Percentiles rank a stretch among this genome's conserved stretches.
phyloP scores from a whole-genome alignment of 192 early-diverging fungal species.

The Backusella westeae region DNA sequence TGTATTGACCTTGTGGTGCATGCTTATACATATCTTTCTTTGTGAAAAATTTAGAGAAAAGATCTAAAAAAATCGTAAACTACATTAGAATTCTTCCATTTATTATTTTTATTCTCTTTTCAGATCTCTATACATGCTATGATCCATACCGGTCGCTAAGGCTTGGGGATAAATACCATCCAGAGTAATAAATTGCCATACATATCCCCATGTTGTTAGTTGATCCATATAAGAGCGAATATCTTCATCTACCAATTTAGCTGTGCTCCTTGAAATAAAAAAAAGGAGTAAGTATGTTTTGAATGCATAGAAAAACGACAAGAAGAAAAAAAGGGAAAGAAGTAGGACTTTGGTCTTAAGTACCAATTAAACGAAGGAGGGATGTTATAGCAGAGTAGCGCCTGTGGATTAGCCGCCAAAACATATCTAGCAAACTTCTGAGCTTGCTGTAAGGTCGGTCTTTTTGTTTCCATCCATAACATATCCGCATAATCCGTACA shows the following conservation, averaged over 20 bases:
- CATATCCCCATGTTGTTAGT: slow-evolving; percentile 86
- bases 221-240: slow-evolving; percentile 80
- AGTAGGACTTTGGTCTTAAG: not conserved
- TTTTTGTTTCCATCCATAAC: slow-evolving; percentile 97
- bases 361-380: slow-evolving; percentile 96
- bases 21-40: slow-evolving; percentile 91
- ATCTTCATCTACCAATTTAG: slow-evolving; percentile 86
- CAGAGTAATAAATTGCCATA: slow-evolving; percentile 97
- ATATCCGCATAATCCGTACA: slow-evolving; percentile 89
- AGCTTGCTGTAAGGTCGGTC: slow-evolving; percentile 87
- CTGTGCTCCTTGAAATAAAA: slow-evolving; percentile 44
- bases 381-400: slow-evolving; percentile 96
- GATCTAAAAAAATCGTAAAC: slow-evolving; percentile 6
- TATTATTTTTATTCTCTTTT: not conserved
- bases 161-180: slow-evolving; percentile 92
- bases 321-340: not conserved
- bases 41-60: slow-evolving; percentile 85
- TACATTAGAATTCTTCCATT: not conserved
- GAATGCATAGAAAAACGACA: not conserved
- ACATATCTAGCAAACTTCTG: slow-evolving; percentile 86
- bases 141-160: slow-evolving; percentile 60
- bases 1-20: slow-evolving; percentile 84
- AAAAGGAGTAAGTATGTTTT: not conserved
- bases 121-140: not conserved
- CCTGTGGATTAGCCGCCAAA: slow-evolving; percentile 68